Evolutionary conservation across 2,329 filamentous ascomycete species (phyloP).

Genomic region (Apiospora rasikravindrae): DNA sequence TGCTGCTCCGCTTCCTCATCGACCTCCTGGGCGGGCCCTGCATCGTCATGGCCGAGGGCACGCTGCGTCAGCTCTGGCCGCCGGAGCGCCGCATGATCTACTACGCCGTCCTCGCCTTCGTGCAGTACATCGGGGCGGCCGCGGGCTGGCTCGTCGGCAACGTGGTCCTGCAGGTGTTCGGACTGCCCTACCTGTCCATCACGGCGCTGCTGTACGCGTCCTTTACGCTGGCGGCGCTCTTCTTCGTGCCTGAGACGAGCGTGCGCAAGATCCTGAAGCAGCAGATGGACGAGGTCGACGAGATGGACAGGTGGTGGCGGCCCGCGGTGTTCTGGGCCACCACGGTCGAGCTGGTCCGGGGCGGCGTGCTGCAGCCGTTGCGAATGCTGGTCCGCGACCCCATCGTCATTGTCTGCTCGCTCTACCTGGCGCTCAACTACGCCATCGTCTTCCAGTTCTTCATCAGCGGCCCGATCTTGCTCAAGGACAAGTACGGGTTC

Average conservation of each 20-base stretch:
- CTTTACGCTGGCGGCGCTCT: not conserved
- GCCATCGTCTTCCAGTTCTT: constrained; percentile 29
- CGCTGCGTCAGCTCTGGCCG: constrained; percentile 40
- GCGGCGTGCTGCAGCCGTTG: constrained; percentile 27
- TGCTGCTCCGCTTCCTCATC: constrained; percentile 46
- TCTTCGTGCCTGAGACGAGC: constrained; percentile 25
- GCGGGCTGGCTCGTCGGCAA: constrained; percentile 22
- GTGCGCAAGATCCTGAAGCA: constrained; percentile 21
- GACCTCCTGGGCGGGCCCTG: constrained; percentile 38
- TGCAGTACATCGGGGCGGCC: constrained; percentile 39
- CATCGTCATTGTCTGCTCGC: constrained; percentile 36
- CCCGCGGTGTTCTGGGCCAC: constrained; percentile 7
- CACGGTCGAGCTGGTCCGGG: constrained; percentile 7
- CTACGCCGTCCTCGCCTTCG: constrained; percentile 38
- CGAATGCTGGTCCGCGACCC: constrained; percentile 40
- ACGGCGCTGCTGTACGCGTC: constrained; percentile 21
- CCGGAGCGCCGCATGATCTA: constrained; percentile 39
- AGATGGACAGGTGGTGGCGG: not conserved
- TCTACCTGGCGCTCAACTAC: constrained; percentile 36
- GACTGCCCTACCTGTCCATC: constrained; percentile 17
- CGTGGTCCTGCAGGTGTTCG: constrained; percentile 10
- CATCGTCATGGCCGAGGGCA: constrained; percentile 38
- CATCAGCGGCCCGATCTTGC: constrained; percentile 21
- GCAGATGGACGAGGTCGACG: constrained; percentile 24
- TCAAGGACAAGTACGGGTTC: constrained; percentile 19